A percentile compares a stretch with the other conserved stretches of the same genome.
Conservation (phyloP, 768 basidiomycete genomes). For the Pleurotus ostreatus region DNA sequence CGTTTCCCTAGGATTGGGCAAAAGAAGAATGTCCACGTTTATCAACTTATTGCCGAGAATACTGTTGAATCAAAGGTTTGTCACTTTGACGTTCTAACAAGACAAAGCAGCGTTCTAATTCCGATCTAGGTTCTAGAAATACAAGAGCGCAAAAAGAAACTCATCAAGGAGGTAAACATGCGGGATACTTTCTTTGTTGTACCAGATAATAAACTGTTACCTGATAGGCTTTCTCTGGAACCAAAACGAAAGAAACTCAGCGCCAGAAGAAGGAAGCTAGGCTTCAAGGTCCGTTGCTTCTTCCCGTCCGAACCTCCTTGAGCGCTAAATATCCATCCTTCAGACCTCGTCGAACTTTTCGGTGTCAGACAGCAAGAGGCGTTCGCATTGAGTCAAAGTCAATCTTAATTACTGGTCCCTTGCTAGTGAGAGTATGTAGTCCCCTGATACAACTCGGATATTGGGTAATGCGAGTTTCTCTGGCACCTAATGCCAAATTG, state of each 20-base stretch:
- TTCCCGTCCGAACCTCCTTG: neutral
- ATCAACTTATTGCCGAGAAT: conserved; percentile 86
- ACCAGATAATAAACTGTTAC: neutral
- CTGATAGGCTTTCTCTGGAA: conserved; percentile 78
- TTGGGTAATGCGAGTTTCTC: too few species aligned
- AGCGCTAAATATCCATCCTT: neutral
- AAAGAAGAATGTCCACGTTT: conserved; percentile 77
- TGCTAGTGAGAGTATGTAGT: too few species aligned
- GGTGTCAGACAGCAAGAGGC: conserved; percentile 33
- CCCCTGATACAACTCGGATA: too few species aligned
- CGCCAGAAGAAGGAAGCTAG: conserved; percentile 78
- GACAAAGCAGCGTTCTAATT: neutral
- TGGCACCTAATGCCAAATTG: too few species aligned
- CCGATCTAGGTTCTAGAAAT: conserved; percentile 63
- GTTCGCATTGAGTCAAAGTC: neutral
- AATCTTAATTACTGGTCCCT: too few species aligned
- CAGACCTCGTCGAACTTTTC: conserved; percentile 62
- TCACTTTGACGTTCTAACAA: neutral
- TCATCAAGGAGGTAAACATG: conserved; percentile 63
- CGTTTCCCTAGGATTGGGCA: conserved; percentile 60
- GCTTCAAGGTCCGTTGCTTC: conserved; percentile 57
- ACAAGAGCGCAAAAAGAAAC: conserved; percentile 77
- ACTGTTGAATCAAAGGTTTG: conserved; percentile 81
- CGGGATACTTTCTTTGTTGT: neutral
- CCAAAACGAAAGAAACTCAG: conserved; percentile 68